Evolutionary conservation across 768 basidiomycete species (phyloP).

Genomic region (Harrya chromipes): DNA sequence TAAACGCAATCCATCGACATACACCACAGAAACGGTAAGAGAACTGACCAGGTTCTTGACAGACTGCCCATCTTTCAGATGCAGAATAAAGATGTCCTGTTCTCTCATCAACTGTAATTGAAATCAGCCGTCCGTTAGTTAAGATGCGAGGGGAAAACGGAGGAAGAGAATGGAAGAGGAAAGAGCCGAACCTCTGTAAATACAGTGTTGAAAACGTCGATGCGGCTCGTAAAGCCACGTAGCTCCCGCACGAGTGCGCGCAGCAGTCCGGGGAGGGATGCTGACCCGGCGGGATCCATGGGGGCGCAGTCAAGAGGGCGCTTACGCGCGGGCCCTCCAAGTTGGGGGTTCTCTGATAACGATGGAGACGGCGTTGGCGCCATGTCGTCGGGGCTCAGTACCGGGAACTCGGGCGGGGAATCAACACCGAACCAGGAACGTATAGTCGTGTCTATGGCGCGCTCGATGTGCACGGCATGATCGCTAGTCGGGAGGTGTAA

Average conservation of each 20-base stretch:
- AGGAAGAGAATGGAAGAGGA: not conserved
- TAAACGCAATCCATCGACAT: too few relatives aligned
- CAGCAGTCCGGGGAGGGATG: not conserved
- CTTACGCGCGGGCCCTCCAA: not conserved
- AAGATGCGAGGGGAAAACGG: not conserved
- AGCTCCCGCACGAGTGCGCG: constrained; percentile 9
- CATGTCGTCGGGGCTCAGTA: not conserved
- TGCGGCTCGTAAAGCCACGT: constrained; percentile 2
- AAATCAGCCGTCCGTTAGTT: too few relatives aligned
- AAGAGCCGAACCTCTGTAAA: constrained; percentile 12
- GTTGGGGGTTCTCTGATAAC: too few relatives aligned
- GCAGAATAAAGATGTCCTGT: constrained; percentile 17
- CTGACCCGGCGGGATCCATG: not conserved
- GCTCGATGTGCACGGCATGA: constrained; percentile 5
- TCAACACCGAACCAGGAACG: not conserved
- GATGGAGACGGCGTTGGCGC: too few relatives aligned
- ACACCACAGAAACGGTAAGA: not conserved
- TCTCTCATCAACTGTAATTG: constrained; percentile 12
- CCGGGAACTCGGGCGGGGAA: not conserved
- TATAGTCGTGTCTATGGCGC: not conserved
- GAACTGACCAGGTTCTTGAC: constrained; percentile 5
- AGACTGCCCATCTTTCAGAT: constrained; percentile 21
- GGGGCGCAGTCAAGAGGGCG: not conserved
- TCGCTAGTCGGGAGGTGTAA: constrained; percentile 3
- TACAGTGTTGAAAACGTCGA: constrained; percentile 9